These are phyloP conservation scores for Pyrenochaeta sp. DNA, from an alignment of 2,329 filamentous ascomycete species.

Conservation along the genomic window DNA sequence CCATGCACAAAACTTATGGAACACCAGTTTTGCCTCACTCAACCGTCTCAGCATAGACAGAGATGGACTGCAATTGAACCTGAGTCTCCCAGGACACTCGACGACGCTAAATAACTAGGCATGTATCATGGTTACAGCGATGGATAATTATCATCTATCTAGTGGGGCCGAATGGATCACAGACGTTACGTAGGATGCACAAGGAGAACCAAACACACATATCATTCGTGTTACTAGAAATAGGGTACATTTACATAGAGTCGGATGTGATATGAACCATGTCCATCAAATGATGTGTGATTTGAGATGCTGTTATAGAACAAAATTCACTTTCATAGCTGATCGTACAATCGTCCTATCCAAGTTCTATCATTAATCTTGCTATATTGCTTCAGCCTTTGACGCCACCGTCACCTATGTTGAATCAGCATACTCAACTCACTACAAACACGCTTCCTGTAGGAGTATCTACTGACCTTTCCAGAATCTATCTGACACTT, in stretches of 20 bases:
- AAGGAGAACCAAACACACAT: too few relatives aligned
- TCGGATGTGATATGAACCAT: neutral
- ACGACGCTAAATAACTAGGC: too few relatives aligned
- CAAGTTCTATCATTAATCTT: neutral
- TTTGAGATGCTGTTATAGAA: neutral
- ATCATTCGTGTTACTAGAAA: too few relatives aligned
- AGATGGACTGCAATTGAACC: neutral
- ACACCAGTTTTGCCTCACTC: conserved; percentile 1
- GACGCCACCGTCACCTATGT: conserved; percentile 37
- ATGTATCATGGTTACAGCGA: too few relatives aligned
- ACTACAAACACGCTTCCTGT: too few relatives aligned
- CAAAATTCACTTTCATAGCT: neutral
- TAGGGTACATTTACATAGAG: neutral
- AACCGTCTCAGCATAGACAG: neutral
- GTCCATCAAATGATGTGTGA: neutral
- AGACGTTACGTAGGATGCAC: too few relatives aligned
- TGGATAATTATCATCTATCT: too few relatives aligned
- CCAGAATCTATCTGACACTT: conserved; percentile 53
- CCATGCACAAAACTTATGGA: conserved; percentile 25
- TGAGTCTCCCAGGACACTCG: too few relatives aligned
- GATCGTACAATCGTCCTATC: conserved; percentile 5
- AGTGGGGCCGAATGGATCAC: too few relatives aligned
- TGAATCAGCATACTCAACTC: conserved; percentile 14
- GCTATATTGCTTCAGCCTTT: conserved; percentile 1
- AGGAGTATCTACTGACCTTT: conserved; percentile 37